These are phyloP conservation scores for Fonsecaea multimorphosa DNA, from an alignment of 2,329 filamentous ascomycete genomes.

Conservation along the genomic window DNA sequence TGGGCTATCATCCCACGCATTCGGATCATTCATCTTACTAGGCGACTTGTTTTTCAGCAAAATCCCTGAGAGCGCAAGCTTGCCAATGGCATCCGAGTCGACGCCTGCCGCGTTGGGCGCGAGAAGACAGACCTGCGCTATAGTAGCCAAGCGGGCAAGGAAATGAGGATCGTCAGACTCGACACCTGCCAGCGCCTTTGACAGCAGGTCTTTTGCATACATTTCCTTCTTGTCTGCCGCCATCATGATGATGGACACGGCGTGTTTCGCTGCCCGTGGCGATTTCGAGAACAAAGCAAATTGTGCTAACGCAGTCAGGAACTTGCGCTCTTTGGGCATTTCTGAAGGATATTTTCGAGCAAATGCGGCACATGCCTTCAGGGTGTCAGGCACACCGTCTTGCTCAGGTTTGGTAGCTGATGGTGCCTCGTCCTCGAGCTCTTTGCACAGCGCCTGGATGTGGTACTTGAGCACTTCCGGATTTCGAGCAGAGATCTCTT, in stretches of 20 bases:
- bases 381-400: conserved; percentile 77
- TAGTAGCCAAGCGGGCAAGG: conserved; percentile 61
- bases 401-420: conserved; percentile 71
- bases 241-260: conserved; percentile 85
- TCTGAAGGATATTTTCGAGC: conserved; percentile 84
- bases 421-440: conserved; percentile 81
- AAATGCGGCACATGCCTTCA: conserved; percentile 93
- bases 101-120: conserved; percentile 75
- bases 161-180: conserved; percentile 75
- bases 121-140: conserved; percentile 74
- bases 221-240: conserved; percentile 79
- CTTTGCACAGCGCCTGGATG: conserved; percentile 86
- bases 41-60: conserved; percentile 67
- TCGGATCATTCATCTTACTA: conserved; percentile 59
- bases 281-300: conserved; percentile 85
- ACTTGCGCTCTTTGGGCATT: conserved; percentile 79
- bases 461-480: conserved; percentile 92
- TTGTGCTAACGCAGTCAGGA: conserved; percentile 77
- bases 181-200: conserved; percentile 76
- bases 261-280: conserved; percentile 86
- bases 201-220: conserved; percentile 81
- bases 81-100: conserved; percentile 75
- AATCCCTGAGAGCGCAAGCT: conserved; percentile 76
- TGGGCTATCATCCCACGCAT: conserved; percentile 70
- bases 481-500: conserved; percentile 87